Evolutionary conservation across 176 grass and related monocot genomes (phyloP), one percentile per base, ranked within the genome.

Genomic region (Ensete glaucum): DNA sequence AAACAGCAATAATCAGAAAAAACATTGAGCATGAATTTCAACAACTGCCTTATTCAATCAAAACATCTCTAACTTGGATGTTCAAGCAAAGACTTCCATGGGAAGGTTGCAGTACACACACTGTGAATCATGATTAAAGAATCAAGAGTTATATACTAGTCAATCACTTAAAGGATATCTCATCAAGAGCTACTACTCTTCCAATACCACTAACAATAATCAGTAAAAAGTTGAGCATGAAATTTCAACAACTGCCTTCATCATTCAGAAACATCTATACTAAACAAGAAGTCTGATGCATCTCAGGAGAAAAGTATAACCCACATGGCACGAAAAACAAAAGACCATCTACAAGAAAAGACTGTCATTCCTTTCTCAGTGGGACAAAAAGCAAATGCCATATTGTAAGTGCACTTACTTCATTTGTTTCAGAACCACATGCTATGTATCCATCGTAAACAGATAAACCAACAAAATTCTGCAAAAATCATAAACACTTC

Each of bases 401-500:
- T 4, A 51, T 16, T 25, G 2, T 11, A 70, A 25, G 13, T 34
- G 9, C 11, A 51, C 90, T 89, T 84, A 91, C 96, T 80, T 99
- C 96, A 17, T 95, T 95, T 13, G 87, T 91, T 88, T 99, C 96
- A 52, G 96, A 99, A 56, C 96, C 96, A 52, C 96, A 99, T 50
- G 91, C 72, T 86, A 99, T 92, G 80, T 95, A 99, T 75, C 91
- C 96, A 64, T 99, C 83, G 7, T 82, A 81, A 62, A 99, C 88
- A 64, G 91, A 99, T 76, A 99, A 87, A 53, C 96, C 96, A 67
- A 99, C 96, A 92, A 99, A 99, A 85, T 99, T 99, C 96, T 99
- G 88, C 75, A 94, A 25, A 56, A 49, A 50, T 12, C 83, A 86
- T 68, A 72, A 59, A 26, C 29, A 69, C 3, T 48, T 24, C 12